phyloP scores from a whole-genome alignment of 306 rosid species.

The Citrullus mucosospermus region DNA sequence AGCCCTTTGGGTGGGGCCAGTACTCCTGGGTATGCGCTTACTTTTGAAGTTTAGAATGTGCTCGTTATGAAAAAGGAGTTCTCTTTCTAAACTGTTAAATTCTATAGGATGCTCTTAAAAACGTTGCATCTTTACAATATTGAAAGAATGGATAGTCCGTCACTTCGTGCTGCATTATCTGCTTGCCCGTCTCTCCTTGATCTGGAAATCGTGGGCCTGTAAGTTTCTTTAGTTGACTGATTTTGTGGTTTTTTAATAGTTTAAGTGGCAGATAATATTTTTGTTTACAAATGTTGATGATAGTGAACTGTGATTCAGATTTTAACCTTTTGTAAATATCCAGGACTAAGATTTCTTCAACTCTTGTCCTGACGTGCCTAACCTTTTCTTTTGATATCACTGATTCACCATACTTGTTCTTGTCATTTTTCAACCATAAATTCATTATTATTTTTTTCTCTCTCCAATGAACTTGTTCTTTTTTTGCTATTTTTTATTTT shows the following conservation, averaged over 20 bases:
- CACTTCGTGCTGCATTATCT: constrained; percentile 62
- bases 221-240: constrained; percentile 29
- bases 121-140: constrained; percentile 81
- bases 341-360: neutral
- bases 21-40: constrained; percentile 63
- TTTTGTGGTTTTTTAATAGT: constrained; percentile 10
- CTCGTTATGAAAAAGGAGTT: neutral
- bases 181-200: constrained; percentile 89
- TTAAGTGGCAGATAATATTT: neutral
- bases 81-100: constrained; percentile 13
- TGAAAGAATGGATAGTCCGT: constrained; percentile 78
- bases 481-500: neutral
- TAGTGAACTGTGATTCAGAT: neutral
- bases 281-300: neutral
- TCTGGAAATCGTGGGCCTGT: constrained; percentile 96
- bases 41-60: constrained; percentile 14
- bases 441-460: neutral
- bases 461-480: neutral
- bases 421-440: neutral
- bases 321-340: neutral
- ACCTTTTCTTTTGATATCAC: neutral
- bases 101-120: constrained; percentile 57
- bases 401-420: neutral
- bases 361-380: neutral
- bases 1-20: constrained; percentile 65